These are phyloP conservation scores for Verbascum thapsus DNA, from an alignment of 257 asterid species.

Conservation along the genomic window DNA sequence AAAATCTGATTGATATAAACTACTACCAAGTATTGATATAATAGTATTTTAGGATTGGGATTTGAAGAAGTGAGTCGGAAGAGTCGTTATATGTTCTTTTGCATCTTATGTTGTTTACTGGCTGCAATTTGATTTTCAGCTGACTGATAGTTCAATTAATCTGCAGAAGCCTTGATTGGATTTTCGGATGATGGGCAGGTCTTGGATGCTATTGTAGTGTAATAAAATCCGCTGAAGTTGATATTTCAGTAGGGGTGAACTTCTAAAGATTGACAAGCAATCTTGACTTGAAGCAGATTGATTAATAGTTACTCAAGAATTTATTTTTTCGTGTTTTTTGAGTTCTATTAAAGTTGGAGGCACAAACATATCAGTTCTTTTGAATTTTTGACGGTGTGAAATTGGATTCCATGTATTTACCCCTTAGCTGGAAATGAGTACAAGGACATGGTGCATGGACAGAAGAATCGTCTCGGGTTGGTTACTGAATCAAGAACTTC, in stretches of 20 bases:
- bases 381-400: slow-evolving; percentile 35
- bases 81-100: slow-evolving; percentile 30
- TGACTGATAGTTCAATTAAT: slow-evolving; percentile 27
- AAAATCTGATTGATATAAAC: slow-evolving; percentile 21
- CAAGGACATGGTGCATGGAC: slow-evolving; percentile 59
- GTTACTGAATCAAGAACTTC: slow-evolving; percentile 48
- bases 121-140: slow-evolving; percentile 30
- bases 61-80: slow-evolving; percentile 20
- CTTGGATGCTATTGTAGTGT: slow-evolving; percentile 33
- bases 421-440: slow-evolving; percentile 65
- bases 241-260: too few relatives aligned
- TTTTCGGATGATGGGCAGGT: slow-evolving; percentile 49
- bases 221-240: slow-evolving; percentile 42
- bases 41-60: slow-evolving; percentile 24
- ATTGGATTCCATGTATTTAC: too few relatives aligned
- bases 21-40: slow-evolving; percentile 5
- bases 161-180: slow-evolving; percentile 40
- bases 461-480: slow-evolving; percentile 47
- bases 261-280: too few relatives aligned
- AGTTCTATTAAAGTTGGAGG: slow-evolving; percentile 8
- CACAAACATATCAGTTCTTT: slow-evolving; percentile 24
- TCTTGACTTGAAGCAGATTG: slow-evolving; percentile 28
- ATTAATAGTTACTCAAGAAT: slow-evolving; percentile 22
- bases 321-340: slow-evolving; percentile 23
- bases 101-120: slow-evolving; percentile 33